Evolutionary conservation across 1,284 basidiomycete genomes (phyloP).

Genomic region (Pseudomicrostroma phylloplanum): DNA sequence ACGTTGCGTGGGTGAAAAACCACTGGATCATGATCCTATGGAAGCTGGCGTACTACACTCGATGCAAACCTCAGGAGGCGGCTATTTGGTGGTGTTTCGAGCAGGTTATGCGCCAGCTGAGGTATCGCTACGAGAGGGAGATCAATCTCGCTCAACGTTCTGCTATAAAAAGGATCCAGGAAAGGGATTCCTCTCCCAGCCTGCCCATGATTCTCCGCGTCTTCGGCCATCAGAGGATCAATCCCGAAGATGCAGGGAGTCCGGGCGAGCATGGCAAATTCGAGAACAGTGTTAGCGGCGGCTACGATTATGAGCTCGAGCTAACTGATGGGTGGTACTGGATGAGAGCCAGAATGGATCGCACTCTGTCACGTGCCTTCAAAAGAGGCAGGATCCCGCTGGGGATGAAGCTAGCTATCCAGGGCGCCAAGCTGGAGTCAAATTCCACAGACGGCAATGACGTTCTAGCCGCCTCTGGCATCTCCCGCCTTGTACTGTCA

Average conservation of each 20-base stretch:
- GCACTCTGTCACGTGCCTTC: constrained; percentile 66
- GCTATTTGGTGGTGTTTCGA: constrained; percentile 10
- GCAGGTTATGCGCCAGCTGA: constrained; percentile 67
- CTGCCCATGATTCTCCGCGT: constrained; percentile 78
- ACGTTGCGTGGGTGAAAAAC: constrained; percentile 76
- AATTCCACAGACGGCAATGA: constrained; percentile 63
- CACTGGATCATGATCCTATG: constrained; percentile 86
- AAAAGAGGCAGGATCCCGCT: constrained; percentile 62
- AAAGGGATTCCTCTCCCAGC: constrained; percentile 66
- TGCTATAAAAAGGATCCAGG: constrained; percentile 67
- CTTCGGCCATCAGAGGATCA: constrained; percentile 54
- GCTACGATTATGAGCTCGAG: constrained; percentile 57
- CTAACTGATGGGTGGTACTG: constrained; percentile 95
- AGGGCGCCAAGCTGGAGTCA: constrained; percentile 60
- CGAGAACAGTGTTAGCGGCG: background rate
- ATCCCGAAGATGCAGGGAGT: constrained; percentile 15
- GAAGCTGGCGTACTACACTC: constrained; percentile 81
- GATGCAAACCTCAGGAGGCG: constrained; percentile 55
- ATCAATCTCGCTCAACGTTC: constrained; percentile 71
- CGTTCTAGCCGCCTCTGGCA: constrained; percentile 70
- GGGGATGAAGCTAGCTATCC: constrained; percentile 75
- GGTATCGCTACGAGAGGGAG: constrained; percentile 91
- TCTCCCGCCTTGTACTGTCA: constrained; percentile 62
- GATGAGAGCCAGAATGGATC: constrained; percentile 69
- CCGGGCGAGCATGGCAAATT: too few species aligned